Base-by-base conservation (phyloP, 1,139 yeast species). In the Yamadazyma conglobata region DNA sequence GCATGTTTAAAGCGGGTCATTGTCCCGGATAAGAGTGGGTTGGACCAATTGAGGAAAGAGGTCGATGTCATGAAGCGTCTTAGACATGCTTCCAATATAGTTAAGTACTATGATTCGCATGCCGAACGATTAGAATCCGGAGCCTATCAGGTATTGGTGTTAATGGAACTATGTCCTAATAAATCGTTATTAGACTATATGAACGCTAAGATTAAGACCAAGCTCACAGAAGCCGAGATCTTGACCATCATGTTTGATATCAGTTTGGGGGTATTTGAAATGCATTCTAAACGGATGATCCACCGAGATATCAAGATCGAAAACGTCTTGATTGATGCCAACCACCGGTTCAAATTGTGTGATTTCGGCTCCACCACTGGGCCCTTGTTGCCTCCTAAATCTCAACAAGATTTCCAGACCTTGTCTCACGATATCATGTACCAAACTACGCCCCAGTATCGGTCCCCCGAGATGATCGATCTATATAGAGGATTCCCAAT, bases 401-500 rank as follows among this genome's bases (percentile, higher is more conserved):
- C 70, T 38, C 69, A 77, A 6, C 77, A 75, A 36, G 95, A 84
- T 48, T 67, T 80, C 45, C 79, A 79, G 32, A 60, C 72, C 10
- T 58, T 89, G 27, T 85, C 84, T 41, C 86, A 85, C 43, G 96
- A 91, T 50, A 76, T 91, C 35, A 77, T 85, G 65, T 80, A 81
- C 40, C 93, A 91, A 55, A 91, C 98, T 0, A 91, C 98, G 2
- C 95, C 96, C n/a, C 98, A 91, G 56, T 91, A 91, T 57, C 70
- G 98, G 43, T 73, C 95, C 1, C 98, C 98, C 1, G 98, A 91
- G 56, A 91, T 91, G 98, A 73, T 93, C 32, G 97, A 91, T 57
- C 68, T 91, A 25, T 76, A 82, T 41, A 72, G 83, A 40, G 86
- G 93, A 4, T 71, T 82, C 38, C 94, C 97, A 3, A 84, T 91